Evolutionary conservation across 2,329 filamentous ascomycete genomes (phyloP), one percentile per base, ranked within the genome.

Genomic region (Pseudocercospora crystallina): DNA sequence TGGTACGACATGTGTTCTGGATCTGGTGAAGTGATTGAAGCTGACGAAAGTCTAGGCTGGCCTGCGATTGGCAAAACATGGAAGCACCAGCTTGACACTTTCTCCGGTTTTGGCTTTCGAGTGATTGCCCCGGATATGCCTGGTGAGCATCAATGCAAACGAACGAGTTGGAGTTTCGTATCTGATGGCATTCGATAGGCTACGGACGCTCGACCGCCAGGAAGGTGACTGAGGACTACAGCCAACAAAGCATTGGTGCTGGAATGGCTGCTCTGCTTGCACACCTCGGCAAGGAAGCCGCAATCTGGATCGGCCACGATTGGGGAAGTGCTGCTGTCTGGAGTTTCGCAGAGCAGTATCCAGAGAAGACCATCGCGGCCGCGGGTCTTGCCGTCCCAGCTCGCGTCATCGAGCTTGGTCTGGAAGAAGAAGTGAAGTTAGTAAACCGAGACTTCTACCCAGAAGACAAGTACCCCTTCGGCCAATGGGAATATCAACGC

Each of bases 261-360:
- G 64, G 58, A 50, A 59, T 72, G 58, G 53, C 68, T 15, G 63
- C 74, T 63, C 58, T 77, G 59, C 58, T 76, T 51, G 65, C 68
- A 61, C 36, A 73, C 56, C 46, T 73, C 47, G 54, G 67, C 13
- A 60, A 74, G 14, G 51, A 63, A 0, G 66, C 68, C 7, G 75
- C 75, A 1, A 60, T 80, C n/a, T 79, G 77, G 75, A 62, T 77
- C 31, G 74, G 56, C 5, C 75, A 77, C 50, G 74, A 77, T 55
- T 76, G 74, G 75, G 69, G 69, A 29, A 65, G 62, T 13, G 67
- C 64, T 9, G 56, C 69, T 2, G 59, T 65, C 15, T 69, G 60
- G 57, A 49, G 43, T 20, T 59, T 59, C 26, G 56, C 51, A 9
- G 54, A 56, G 32, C 53, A 57, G 30, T 59, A 68, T 26, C 70